Base-by-base conservation (phyloP, 1,284 basidiomycete genomes). In the Heliocybe sulcata region DNA sequence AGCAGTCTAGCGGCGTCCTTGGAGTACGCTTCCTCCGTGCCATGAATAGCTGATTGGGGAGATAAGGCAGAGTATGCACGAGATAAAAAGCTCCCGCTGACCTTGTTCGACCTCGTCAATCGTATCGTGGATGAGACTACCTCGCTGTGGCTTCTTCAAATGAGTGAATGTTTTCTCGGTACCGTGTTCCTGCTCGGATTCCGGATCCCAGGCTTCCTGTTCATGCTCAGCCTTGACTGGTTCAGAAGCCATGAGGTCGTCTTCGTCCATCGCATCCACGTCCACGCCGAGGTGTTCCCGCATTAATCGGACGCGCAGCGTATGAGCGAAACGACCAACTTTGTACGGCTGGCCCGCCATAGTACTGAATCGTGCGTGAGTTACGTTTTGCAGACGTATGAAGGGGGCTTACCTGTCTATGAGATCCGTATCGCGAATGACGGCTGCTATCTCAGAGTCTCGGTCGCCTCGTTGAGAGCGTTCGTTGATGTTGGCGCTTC, bases 401-500 rank as follows among this genome's bases (percentile, higher is more conserved):
- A 48, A 12, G 52, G n/a, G 50, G 26, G 70, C 80, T 56, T 61
- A 89, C 90, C 90, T 80, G 58, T 94, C 84, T 56, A 99, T 89
- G 91, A 98, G 90, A 67, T 99, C 97, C 3, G 95, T 98, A 66
- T 99, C 96, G 56, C 94, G 81, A 54, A 99, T 89, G 49, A 99
- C 85, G 42, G 90, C 87, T 3, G 94, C 92, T 20, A 99, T 72
- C 68, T 99, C 96, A 3, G 95, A 98, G 70, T 99, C 96, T 45
- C 97, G 87, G 69, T 99, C 96, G 35, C 96, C 96, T 22, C 93
- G 81, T 68, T 94, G 92, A 29, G 92, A 96, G 31, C 96, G 85
- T 70, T 99, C 96, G 67, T 99, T 99, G 77, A 99, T 96, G 68
- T 99, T 99, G 19, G 96, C 96, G 56, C 94, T 97, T n/a, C 96